Percentiles rank a stretch among this genome's conserved stretches.
These are phyloP conservation scores for Pilobolus umbonatus DNA, from an alignment of 192 early-diverging fungal genomes.

Conservation along the genomic window DNA sequence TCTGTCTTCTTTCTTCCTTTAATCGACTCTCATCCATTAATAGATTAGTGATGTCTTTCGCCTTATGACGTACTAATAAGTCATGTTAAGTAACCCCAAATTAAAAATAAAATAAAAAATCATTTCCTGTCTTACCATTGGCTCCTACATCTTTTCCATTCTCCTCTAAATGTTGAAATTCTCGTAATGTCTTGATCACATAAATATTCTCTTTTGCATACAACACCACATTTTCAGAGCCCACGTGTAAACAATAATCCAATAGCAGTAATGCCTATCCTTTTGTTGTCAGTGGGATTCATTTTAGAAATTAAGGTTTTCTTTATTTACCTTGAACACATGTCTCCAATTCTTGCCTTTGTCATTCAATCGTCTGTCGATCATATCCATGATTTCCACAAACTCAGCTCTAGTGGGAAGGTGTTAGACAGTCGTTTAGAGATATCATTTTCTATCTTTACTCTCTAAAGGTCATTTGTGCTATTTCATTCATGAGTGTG, in stretches of 20 bases:
- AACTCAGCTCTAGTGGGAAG: slow-evolving; percentile 68
- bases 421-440: too few relatives aligned
- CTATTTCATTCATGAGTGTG: slow-evolving; percentile 80
- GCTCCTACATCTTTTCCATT: slow-evolving; percentile 87
- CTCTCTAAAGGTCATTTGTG: slow-evolving; percentile 79
- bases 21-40: slow-evolving; percentile 76
- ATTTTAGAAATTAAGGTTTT: background rate
- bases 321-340: slow-evolving; percentile 82
- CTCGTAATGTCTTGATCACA: slow-evolving; percentile 92
- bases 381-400: slow-evolving; percentile 95
- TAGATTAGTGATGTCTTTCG: slow-evolving; percentile 83
- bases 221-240: slow-evolving; percentile 80
- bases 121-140: slow-evolving; percentile 70
- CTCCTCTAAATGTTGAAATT: slow-evolving; percentile 96
- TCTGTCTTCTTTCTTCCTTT: slow-evolving; percentile 67
- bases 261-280: slow-evolving; percentile 78
- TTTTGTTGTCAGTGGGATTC: background rate
- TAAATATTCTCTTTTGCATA: slow-evolving; percentile 88
- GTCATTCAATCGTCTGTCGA: slow-evolving; percentile 97
- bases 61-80: slow-evolving; percentile 79
- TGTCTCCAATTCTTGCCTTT: slow-evolving; percentile 98
- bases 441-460: slow-evolving; percentile 39
- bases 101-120: background rate
- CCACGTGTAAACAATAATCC: slow-evolving; percentile 80
- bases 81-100: background rate